Percentiles rank a stretch among this genome's conserved stretches.
These are phyloP conservation scores for Debaryomyces udenii DNA, from an alignment of 1,139 yeast genomes.

Conservation along the genomic window DNA sequence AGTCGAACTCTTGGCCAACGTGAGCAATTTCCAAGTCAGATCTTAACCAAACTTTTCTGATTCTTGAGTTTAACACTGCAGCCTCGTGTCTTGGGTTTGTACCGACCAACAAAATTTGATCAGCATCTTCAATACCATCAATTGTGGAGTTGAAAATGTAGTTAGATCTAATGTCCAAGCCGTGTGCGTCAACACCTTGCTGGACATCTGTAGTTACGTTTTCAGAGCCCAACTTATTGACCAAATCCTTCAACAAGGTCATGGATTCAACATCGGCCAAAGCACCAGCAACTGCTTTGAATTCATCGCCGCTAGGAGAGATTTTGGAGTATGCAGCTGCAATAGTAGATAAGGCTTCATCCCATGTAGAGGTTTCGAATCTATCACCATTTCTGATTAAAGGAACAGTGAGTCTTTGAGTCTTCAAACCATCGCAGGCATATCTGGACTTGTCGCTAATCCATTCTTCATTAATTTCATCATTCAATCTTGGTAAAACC, in stretches of 20 bases:
- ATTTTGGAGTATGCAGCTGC: slow-evolving; percentile 63
- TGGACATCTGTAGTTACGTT: slow-evolving; percentile 75
- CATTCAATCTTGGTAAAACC: slow-evolving; percentile 83
- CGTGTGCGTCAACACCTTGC: slow-evolving; percentile 65
- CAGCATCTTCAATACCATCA: slow-evolving; percentile 81
- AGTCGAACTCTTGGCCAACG: slow-evolving; percentile 76
- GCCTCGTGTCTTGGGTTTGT: slow-evolving; percentile 93
- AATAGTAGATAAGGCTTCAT: slow-evolving; percentile 75
- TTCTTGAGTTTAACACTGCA: slow-evolving; percentile 83
- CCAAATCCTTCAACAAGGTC: slow-evolving; percentile 79
- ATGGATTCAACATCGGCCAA: slow-evolving; percentile 81
- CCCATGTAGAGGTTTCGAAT: slow-evolving; percentile 84
- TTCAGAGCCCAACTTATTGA: slow-evolving; percentile 79
- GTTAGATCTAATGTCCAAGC: slow-evolving; percentile 77
- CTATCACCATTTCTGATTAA: slow-evolving; percentile 71
- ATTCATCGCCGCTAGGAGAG: slow-evolving; percentile 67
- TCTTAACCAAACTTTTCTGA: slow-evolving; percentile 81
- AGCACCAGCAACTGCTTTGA: slow-evolving; percentile 84
- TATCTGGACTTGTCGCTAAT: slow-evolving; percentile 85
- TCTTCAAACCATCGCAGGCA: slow-evolving; percentile 84
- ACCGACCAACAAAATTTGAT: slow-evolving; percentile 76
- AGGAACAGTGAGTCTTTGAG: slow-evolving; percentile 85
- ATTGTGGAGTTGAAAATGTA: slow-evolving; percentile 81
- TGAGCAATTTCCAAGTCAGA: slow-evolving; percentile 67
- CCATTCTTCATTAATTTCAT: slow-evolving; percentile 91